phyloP scores from a whole-genome alignment of 2,329 filamentous ascomycete genomes.

The Periconia digitata region DNA sequence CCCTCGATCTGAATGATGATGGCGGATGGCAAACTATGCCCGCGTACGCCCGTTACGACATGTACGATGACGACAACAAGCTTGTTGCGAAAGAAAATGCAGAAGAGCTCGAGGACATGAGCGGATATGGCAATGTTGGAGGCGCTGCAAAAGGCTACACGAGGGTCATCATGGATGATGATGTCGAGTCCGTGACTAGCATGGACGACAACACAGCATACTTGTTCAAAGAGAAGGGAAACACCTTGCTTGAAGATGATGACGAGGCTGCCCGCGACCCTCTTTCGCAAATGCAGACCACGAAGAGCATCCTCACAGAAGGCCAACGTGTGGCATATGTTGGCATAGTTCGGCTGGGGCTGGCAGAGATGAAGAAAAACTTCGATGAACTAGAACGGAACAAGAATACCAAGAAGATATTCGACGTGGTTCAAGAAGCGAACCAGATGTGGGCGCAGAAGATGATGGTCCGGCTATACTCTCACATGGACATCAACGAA shows the following conservation, averaged over 20 bases:
- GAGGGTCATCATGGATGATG: slow-evolving; percentile 90
- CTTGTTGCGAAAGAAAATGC: slow-evolving; percentile 79
- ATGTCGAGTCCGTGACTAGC: slow-evolving; percentile 89
- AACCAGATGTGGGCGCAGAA: slow-evolving; percentile 97
- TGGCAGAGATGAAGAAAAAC: slow-evolving; percentile 75
- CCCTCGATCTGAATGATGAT: slow-evolving; percentile 61
- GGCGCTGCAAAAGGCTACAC: slow-evolving; percentile 96
- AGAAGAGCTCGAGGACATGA: slow-evolving; percentile 67
- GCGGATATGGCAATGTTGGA: slow-evolving; percentile 75
- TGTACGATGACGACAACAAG: slow-evolving; percentile 91
- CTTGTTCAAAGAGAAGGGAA: slow-evolving; percentile 77
- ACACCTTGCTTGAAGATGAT: slow-evolving; percentile 67
- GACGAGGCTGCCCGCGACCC: slow-evolving; percentile 80
- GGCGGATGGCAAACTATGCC: slow-evolving; percentile 97
- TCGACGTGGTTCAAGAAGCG: slow-evolving; percentile 70
- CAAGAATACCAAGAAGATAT: slow-evolving; percentile 70
- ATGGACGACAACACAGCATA: slow-evolving; percentile 98
- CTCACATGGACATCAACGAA: slow-evolving; percentile 93
- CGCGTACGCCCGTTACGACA: slow-evolving; percentile 85
- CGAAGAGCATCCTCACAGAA: slow-evolving; percentile 92
- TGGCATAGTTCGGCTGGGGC: slow-evolving; percentile 78
- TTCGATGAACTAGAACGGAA: slow-evolving; percentile 63
- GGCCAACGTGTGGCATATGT: slow-evolving; percentile 96
- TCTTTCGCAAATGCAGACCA: slow-evolving; percentile 88
- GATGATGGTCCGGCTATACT: slow-evolving; percentile 93